Evolutionary conservation across 768 basidiomycete genomes (phyloP), one percentile per base, ranked within the genome.

Genomic region (Tubosaeta sp.): DNA sequence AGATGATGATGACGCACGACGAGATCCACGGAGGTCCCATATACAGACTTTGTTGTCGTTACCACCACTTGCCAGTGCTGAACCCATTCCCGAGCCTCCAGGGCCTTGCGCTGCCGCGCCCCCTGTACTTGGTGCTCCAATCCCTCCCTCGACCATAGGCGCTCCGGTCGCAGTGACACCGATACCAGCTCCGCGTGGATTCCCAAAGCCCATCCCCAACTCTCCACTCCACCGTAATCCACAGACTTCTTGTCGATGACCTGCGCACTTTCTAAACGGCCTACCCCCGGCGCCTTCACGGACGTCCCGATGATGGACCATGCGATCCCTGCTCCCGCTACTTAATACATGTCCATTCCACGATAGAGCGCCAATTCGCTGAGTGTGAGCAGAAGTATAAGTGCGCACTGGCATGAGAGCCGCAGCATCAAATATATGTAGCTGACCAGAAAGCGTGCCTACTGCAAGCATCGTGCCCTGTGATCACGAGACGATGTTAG

Each of bases 21-120:
- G 74, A 6, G 81, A 79, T 9, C 86, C 88, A 49, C 89, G 77
- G 48, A 92, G 71, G 64, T 97, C 94, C 91, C 94, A 99, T 47
- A 99, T 93, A 60, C 91, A 93, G 16, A 99, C 90, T 72, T 97
- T 97, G 72, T 99, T 99, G 70, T 99, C 95, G 66, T 99, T 99
- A 0, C 95, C 95, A 2, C 95, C 95, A 57, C 88, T 92, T 3
- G 95, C 95, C 4, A 99, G 79, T 27, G 77, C 77, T 8, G 84
- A 84, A 8, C 67, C 66, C 57, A 55, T 75, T 60, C 45, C 69
- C 52, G 32, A 73, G 21, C 65, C 59, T 49, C 65, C 56, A 2
- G 65, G 60, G 38, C 65, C 57, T 36, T 64, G 64, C 14, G 63
- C 64, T 3, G 64, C 53, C 16, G 53, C 61, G 13, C 63, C 63